These are phyloP conservation scores for Colletotrichum camelliae DNA, from an alignment of 2,329 filamentous ascomycete genomes.

Conservation along the genomic window DNA sequence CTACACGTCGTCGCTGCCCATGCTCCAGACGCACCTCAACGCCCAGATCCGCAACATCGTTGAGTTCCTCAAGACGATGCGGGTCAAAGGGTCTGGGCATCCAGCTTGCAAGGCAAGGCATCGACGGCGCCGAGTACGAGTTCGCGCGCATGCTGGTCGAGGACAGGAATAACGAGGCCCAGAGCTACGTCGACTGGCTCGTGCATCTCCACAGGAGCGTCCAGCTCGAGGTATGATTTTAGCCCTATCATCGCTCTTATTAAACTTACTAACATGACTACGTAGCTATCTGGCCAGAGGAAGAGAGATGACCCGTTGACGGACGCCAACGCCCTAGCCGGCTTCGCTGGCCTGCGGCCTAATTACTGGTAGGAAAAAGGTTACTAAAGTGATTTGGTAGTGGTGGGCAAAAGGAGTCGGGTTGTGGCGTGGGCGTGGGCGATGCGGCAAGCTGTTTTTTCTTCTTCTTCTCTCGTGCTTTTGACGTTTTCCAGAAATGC, in stretches of 20 bases:
- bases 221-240: constrained; percentile 75
- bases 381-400: not conserved
- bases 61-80: constrained; percentile 78
- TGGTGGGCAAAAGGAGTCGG: not conserved
- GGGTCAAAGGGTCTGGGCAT: constrained; percentile 89
- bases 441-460: not conserved
- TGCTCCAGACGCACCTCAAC: constrained; percentile 90
- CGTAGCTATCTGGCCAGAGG: constrained; percentile 70
- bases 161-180: constrained; percentile 96
- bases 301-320: constrained; percentile 68
- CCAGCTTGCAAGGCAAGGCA: constrained; percentile 88
- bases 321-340: constrained; percentile 54
- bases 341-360: constrained; percentile 64
- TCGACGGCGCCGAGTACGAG: constrained; percentile 96
- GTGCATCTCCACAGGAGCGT: constrained; percentile 94
- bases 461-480: not conserved
- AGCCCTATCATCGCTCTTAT: not conserved
- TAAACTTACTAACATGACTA: constrained; percentile 20
- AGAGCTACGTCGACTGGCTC: constrained; percentile 98
- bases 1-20: constrained; percentile 78
- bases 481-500: constrained; percentile 19
- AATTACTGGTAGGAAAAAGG: constrained; percentile 58
- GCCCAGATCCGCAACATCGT: constrained; percentile 94
- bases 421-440: not conserved
- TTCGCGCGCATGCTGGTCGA: constrained; percentile 92